These are phyloP conservation scores for Teratosphaeria viscida DNA, from an alignment of 2,329 filamentous ascomycete genomes.

Conservation along the genomic window DNA sequence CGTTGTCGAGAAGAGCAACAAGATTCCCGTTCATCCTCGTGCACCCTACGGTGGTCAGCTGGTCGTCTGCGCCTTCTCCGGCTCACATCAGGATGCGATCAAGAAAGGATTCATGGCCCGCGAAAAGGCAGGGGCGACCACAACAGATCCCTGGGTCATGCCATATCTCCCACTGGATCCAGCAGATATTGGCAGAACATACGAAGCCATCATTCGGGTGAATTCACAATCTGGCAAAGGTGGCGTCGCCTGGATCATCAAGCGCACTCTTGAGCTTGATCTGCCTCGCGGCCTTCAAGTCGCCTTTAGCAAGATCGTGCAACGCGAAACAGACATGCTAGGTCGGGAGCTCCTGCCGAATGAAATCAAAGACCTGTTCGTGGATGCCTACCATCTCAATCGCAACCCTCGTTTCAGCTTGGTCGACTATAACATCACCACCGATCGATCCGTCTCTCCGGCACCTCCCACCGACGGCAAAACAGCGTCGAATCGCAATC, in stretches of 20 bases:
- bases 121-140: slow-evolving; percentile 46
- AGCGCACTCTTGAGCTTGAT: slow-evolving; percentile 79
- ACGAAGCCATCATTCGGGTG: slow-evolving; percentile 95
- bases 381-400: slow-evolving; percentile 74
- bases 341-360: slow-evolving; percentile 73
- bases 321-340: slow-evolving; percentile 66
- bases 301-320: slow-evolving; percentile 80
- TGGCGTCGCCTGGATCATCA: slow-evolving; percentile 87
- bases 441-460: slow-evolving; percentile 70
- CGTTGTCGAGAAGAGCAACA: slow-evolving; percentile 83
- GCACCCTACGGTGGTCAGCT: slow-evolving; percentile 85
- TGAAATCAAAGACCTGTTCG: slow-evolving; percentile 83
- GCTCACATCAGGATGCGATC: slow-evolving; percentile 91
- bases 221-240: slow-evolving; percentile 96
- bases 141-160: slow-evolving; percentile 67
- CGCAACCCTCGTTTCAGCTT: slow-evolving; percentile 76
- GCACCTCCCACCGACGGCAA: slow-evolving; percentile 57
- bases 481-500: slow-evolving; percentile 53
- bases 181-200: slow-evolving; percentile 87
- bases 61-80: slow-evolving; percentile 86
- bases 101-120: slow-evolving; percentile 75
- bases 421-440: slow-evolving; percentile 82
- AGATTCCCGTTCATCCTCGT: slow-evolving; percentile 83
- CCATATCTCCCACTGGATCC: slow-evolving; percentile 92
- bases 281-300: slow-evolving; percentile 86